These are phyloP conservation scores for Aspergillus neoniger DNA, from an alignment of 2,329 filamentous ascomycete species.

Conservation along the genomic window DNA sequence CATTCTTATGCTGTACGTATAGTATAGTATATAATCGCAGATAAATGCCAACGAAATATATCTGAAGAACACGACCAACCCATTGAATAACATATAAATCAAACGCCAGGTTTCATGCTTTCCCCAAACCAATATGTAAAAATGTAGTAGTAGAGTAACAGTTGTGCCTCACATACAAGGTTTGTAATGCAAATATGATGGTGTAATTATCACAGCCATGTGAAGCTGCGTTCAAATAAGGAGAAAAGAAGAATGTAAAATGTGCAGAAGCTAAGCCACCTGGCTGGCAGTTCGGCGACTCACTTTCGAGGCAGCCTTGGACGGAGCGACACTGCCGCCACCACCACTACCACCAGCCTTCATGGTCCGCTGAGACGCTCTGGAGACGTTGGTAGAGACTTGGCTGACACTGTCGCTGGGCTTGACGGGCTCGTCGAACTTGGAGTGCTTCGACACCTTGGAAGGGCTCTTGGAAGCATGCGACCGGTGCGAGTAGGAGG, in stretches of 20 bases:
- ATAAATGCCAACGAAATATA: background rate
- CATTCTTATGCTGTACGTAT: background rate
- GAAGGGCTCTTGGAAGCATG: constrained; percentile 31
- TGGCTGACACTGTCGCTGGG: constrained; percentile 45
- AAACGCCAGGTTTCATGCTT: constrained; percentile 1
- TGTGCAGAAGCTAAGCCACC: constrained; percentile 22
- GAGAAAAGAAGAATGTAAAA: background rate
- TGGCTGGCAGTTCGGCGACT: constrained; percentile 34
- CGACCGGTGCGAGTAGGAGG: constrained; percentile 30
- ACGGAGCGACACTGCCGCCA: constrained; percentile 24
- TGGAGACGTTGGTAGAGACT: constrained; percentile 33
- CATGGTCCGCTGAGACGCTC: constrained; percentile 33
- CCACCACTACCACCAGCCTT: constrained; percentile 28
- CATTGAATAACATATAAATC: background rate
- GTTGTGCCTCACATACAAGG: background rate
- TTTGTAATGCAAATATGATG: background rate
- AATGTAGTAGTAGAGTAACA: background rate
- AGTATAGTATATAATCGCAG: background rate
- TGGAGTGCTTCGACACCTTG: constrained; percentile 32
- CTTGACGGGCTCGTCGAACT: constrained; percentile 41
- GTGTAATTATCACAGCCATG: background rate
- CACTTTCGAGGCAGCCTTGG: constrained; percentile 28
- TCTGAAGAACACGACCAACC: background rate
- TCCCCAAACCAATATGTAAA: background rate
- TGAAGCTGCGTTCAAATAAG: background rate